Conservation (phyloP, 371 early-diverging fungal species). For the Paraphysoderma sedebokerense region DNA sequence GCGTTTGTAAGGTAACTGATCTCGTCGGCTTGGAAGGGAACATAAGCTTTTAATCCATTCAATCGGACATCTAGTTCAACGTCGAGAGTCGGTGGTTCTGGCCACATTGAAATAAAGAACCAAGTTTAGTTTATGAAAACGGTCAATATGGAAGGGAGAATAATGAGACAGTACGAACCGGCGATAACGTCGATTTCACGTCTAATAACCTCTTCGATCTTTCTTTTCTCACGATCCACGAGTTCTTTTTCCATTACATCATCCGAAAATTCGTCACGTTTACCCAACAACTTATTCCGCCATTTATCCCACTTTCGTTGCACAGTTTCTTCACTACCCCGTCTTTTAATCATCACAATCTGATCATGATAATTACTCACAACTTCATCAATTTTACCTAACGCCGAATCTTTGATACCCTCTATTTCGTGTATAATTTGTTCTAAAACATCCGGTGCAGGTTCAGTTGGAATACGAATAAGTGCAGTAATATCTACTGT, state of each 20-base stretch:
- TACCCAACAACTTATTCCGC: too few relatives aligned
- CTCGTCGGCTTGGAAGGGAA: conserved; percentile 50
- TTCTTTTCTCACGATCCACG: too few relatives aligned
- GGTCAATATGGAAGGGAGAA: too few relatives aligned
- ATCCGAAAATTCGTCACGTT: too few relatives aligned
- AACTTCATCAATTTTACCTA: conserved; percentile 12
- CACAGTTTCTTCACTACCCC: too few relatives aligned
- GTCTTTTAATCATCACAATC: too few relatives aligned
- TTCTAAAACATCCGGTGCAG: conserved; percentile 35
- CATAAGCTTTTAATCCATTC: conserved; percentile 73
- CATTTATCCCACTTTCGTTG: too few relatives aligned
- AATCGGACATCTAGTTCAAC: conserved; percentile 62
- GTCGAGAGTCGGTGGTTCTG: conserved; percentile 5
- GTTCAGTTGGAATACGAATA: conserved; percentile 46
- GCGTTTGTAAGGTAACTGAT: conserved; percentile 58
- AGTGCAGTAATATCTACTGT: conserved; percentile 64
- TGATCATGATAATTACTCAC: too few relatives aligned
- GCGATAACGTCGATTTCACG: too few relatives aligned
- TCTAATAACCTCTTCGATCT: too few relatives aligned
- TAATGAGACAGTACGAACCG: too few relatives aligned
- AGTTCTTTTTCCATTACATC: too few relatives aligned
- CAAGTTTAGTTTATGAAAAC: neutral
- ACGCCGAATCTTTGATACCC: conserved; percentile 54
- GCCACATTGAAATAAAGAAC: neutral
- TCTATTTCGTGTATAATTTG: conserved; percentile 56